Percentiles rank a stretch among this genome's conserved stretches.
These are phyloP conservation scores for Corymbia maculata DNA, from an alignment of 345 rosid species.

Conservation along the genomic window DNA sequence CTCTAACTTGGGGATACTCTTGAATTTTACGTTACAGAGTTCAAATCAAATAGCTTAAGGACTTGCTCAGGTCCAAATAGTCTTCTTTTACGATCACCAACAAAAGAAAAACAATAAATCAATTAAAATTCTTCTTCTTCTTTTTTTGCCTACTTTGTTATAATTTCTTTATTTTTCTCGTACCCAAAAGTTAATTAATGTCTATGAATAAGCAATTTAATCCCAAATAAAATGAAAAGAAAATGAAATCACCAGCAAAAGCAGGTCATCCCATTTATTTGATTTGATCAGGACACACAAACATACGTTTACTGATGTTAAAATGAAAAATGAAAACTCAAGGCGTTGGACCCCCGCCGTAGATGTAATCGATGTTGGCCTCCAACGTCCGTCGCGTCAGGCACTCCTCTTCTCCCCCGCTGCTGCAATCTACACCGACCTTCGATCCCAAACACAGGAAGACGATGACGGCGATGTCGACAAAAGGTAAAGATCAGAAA, in stretches of 20 bases:
- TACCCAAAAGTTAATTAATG: not conserved
- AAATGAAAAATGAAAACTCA: not conserved
- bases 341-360: not conserved
- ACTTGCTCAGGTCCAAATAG: not conserved
- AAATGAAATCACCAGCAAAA: not conserved
- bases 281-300: not conserved
- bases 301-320: not conserved
- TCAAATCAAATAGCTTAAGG: no score
- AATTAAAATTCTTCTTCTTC: not conserved
- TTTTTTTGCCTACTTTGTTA: not conserved
- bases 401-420: constrained; percentile 2
- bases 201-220: not conserved
- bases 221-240: not conserved
- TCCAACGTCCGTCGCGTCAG: constrained; percentile 5
- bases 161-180: not conserved
- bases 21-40: no score
- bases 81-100: not conserved
- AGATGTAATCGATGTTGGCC: constrained; percentile 6
- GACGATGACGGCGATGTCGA: not conserved
- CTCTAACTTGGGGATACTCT: no score
- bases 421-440: not conserved
- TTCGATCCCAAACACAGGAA: not conserved
- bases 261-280: not conserved
- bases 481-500: not conserved
- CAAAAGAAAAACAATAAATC: not conserved